Base-by-base conservation (phyloP, 805 yeast genomes). In the Myxozyma neotropica region DNA sequence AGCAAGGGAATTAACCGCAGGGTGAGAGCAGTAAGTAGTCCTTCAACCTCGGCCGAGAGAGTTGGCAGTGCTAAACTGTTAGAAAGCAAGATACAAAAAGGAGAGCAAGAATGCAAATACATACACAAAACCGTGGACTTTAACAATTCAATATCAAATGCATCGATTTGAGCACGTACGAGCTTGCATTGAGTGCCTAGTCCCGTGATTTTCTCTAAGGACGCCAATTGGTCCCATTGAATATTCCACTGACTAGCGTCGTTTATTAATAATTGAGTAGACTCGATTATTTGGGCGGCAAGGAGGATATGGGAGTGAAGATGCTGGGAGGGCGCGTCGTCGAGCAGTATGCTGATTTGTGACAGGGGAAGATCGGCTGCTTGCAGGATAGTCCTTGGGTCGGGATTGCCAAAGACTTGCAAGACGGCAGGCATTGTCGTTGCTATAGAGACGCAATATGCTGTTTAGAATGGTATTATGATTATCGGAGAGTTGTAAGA, bases 261-360 rank as follows among this genome's bases (percentile, higher is more conserved):
- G 17, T 15, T 23, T 13, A 48, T 35, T n/a, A 36, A n/a, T 19
- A 19, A 4, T 33, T 26, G 29, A 23, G 29, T n/a, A 23, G 33
- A 8, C 29, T 48, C 53, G 4, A 38, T 36, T 24, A 35, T 23
- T 21, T 33, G 29, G 3, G 53, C 31, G 15, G 43, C 53, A 24
- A 23, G 43, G 5, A 48, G 21, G 21, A 48, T 36, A 36, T 48
- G 53, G 12, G 42, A n/a, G 19, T 48, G 29, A 2, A 48, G 43
- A 48, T 48, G 53, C 35, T 36, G 53, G n/a, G 43, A 13, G 12
- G 53, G 53, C 35, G 53, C 53, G 72, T 94, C 93, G 15, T 98
- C 97, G 98, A 99, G 94, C 71, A 94, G 74, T 0, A 98, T 89
- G 69, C 92, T 91, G 72, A 94, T 98, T 5, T 94, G 84, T 1